Evolutionary conservation across 345 rosid species (phyloP).

Genomic region (Rhodomyrtus tomentosa): DNA sequence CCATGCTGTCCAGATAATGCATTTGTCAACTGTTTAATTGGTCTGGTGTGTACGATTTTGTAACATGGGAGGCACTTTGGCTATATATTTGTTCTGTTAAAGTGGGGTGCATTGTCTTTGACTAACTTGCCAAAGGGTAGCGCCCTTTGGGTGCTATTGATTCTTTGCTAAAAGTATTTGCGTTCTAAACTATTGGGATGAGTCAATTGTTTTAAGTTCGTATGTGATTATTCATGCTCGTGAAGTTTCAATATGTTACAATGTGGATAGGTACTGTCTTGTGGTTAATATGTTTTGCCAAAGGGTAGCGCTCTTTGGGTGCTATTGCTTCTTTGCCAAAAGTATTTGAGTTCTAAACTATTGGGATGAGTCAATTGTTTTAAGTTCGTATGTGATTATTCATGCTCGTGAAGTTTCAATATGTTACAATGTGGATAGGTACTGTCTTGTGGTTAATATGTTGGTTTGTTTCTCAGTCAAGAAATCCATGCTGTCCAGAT

Average conservation of each 20-base stretch:
- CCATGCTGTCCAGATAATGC: too few species aligned
- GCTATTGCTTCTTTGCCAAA: neutral
- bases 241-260: neutral
- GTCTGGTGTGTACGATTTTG: neutral
- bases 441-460: neutral
- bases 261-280: neutral
- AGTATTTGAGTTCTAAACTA: too few species aligned
- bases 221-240: neutral
- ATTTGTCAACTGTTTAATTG: neutral
- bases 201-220: neutral
- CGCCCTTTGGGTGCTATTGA: neutral
- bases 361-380: neutral
- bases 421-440: neutral
- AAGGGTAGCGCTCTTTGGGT: neutral
- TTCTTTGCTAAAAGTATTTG: neutral
- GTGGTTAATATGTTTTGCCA: neutral
- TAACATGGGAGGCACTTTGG: neutral
- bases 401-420: neutral
- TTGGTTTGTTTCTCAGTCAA: neutral
- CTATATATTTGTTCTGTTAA: neutral
- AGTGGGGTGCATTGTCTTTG: neutral
- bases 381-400: neutral
- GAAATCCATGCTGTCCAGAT: conserved; percentile 4
- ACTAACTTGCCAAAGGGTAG: neutral
- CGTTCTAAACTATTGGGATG: too few species aligned